Evolutionary conservation across 2,329 filamentous ascomycete genomes (phyloP), one percentile per base, ranked within the genome.

Genomic region (Trichoderma asperellum): DNA sequence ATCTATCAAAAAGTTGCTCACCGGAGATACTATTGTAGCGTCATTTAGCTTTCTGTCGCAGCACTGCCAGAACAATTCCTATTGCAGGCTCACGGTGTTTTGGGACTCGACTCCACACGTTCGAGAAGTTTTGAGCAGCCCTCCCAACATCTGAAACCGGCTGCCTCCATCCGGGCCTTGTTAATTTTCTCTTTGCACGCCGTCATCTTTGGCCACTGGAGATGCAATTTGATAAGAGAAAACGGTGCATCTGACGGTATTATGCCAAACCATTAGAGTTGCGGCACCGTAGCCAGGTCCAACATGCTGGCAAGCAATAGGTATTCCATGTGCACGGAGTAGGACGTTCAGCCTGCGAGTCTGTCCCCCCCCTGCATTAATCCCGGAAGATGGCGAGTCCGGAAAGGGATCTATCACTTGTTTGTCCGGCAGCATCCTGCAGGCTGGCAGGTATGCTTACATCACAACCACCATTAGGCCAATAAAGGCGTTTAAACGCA

Each of bases 331-430:
- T 58, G 37, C n/a, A 49, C 29, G 57, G 16, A 29, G 37, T 27
- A n/a, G 27, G 18, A 27, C 37, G 8, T 43, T 7, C 40, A 43
- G 5, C 40, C 40, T 43, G 18, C 6, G 40, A 43, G 18, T n/a
- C 18, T 56, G 40, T 34, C 11, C 27, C 27, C 27, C 40, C 64
- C 40, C 43, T 59, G 64, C 62, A 66, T 66, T 21, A 32, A 49
- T 27, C 32, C 43, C 47, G 32, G 47, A 63, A 52, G 3, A 35
- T n/a, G 14, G 37, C 32, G 55, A 67, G 55, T 52, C 24, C 27
- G 21, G 32, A 67, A 52, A 37, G 53, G 29, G 32, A 49, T 58
- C 63, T 59, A 67, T 37, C 37, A 27, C 27, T 32, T 37, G 53
- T 58, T 11, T 59, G 53, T 58, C 21, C 53, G 27, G 35, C 52